Percentiles rank a stretch among this genome's conserved stretches.
These are phyloP conservation scores for Lagenaria siceraria DNA, from an alignment of 306 rosid species.

Conservation along the genomic window DNA sequence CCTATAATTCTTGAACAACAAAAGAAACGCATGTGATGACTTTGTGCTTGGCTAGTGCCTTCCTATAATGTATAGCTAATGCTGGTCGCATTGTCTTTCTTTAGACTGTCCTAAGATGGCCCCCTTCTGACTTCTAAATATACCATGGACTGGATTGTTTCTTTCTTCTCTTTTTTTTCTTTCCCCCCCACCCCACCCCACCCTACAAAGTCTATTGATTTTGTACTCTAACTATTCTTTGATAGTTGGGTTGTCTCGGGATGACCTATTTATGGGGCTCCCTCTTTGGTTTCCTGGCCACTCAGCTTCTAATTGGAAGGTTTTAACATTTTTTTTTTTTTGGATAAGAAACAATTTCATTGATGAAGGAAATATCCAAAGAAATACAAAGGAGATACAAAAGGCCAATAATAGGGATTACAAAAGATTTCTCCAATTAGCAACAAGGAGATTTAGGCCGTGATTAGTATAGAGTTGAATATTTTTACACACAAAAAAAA, in stretches of 20 bases:
- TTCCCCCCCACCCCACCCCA: too few species aligned
- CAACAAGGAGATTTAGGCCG: too few species aligned
- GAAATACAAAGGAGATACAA: too few species aligned
- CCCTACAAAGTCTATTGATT: too few species aligned
- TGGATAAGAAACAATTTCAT: too few species aligned
- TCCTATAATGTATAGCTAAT: slow-evolving; percentile 2
- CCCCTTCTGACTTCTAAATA: not conserved
- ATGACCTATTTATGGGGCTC: not conserved
- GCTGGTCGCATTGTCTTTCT: not conserved
- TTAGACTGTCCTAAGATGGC: not conserved
- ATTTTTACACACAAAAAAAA: too few species aligned
- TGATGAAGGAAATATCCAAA: too few species aligned
- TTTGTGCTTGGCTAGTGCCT: not conserved
- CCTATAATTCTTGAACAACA: too few species aligned
- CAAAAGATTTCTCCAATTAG: too few species aligned
- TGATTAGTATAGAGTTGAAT: too few species aligned
- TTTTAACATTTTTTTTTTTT: not conserved
- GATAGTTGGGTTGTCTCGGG: not conserved
- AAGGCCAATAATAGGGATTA: too few species aligned
- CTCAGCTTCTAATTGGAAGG: not conserved
- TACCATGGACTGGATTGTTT: not conserved
- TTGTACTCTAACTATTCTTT: too few species aligned
- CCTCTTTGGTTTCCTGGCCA: not conserved
- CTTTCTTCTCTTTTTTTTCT: not conserved
- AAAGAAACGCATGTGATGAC: not conserved